A percentile compares a stretch with the other conserved stretches of the same genome.
Evolutionary conservation across 257 asterid species (phyloP).

Genomic region (Nicotiana attenuata): DNA sequence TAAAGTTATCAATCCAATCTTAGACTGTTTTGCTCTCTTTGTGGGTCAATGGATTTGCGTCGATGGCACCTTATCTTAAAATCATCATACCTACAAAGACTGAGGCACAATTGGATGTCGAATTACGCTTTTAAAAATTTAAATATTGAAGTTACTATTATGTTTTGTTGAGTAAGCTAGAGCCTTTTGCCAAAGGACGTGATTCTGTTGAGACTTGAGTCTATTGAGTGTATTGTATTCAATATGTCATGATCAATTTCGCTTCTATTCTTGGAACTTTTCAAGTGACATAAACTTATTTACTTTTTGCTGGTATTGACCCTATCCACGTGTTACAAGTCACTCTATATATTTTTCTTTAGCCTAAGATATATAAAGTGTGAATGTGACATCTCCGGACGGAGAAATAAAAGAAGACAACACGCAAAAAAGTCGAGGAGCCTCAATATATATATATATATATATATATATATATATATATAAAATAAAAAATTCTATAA

Average conservation of each 20-base stretch:
- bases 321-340: too few relatives aligned
- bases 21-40: conserved; percentile 41
- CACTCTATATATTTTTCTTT: too few relatives aligned
- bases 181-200: too few relatives aligned
- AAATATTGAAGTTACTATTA: background rate
- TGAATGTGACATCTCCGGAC: too few relatives aligned
- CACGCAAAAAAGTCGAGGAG: too few relatives aligned
- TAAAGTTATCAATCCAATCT: conserved; percentile 39
- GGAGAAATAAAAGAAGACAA: too few relatives aligned
- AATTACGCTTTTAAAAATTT: background rate
- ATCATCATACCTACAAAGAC: background rate
- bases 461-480: too few relatives aligned
- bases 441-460: too few relatives aligned
- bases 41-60: conserved; percentile 58
- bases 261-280: background rate
- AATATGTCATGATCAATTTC: background rate
- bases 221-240: background rate
- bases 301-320: too few relatives aligned
- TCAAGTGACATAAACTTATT: background rate
- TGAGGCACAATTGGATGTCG: background rate
- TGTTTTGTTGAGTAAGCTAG: background rate
- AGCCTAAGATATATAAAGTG: too few relatives aligned
- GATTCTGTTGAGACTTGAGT: too few relatives aligned
- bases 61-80: conserved; percentile 13
- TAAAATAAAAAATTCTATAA: too few relatives aligned